Conservation (phyloP, 2,329 filamentous ascomycete species). For the Coniella vitis region DNA sequence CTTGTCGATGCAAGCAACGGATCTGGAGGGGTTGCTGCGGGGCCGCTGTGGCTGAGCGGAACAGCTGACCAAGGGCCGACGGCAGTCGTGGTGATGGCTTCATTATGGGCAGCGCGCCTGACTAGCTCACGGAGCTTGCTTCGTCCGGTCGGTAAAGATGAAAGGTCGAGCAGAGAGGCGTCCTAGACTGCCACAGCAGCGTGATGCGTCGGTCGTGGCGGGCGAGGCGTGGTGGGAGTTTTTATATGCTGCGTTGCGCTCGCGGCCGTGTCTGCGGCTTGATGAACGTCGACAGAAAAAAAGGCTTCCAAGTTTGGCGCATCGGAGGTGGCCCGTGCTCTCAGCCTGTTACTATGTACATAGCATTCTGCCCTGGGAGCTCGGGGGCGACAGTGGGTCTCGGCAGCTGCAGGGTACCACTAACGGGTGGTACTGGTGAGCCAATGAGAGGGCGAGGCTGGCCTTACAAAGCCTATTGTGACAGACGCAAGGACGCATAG, state of each 20-base stretch:
- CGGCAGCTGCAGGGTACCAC: background rate
- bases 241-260: no score
- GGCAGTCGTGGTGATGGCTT: conserved; percentile 21
- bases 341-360: no score
- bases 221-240: no score
- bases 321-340: conserved; percentile 4
- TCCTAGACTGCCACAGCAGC: background rate
- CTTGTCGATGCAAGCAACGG: conserved; percentile 37
- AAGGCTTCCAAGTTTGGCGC: background rate
- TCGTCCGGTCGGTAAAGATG: background rate
- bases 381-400: no score
- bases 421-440: background rate
- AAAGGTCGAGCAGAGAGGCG: background rate
- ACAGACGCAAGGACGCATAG: background rate
- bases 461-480: background rate
- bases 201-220: no score
- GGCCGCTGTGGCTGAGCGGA: conserved; percentile 23
- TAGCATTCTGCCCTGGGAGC: no score
- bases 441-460: background rate
- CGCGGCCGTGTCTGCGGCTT: no score
- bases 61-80: conserved; percentile 22
- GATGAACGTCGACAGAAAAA: background rate
- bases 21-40: conserved; percentile 29
- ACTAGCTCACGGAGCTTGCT: background rate
- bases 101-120: conserved; percentile 5